A percentile compares a stretch with the other conserved stretches of the same genome.
These are phyloP conservation scores for Inonotus hispidus DNA, from an alignment of 1,284 basidiomycete genomes.

Conservation along the genomic window DNA sequence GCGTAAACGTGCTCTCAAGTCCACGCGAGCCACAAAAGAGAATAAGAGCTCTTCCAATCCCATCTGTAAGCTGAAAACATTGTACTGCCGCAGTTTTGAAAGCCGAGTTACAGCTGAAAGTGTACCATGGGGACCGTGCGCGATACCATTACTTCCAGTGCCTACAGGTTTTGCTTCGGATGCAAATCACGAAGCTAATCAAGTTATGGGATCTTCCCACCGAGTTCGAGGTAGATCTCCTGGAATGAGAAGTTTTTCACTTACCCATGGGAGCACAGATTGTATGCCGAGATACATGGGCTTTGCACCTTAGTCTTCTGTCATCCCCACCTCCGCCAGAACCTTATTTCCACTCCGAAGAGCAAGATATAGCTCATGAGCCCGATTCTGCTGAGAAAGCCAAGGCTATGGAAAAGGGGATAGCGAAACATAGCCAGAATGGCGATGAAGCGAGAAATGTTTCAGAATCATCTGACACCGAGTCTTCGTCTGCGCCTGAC, in stretches of 20 bases:
- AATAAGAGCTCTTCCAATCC: constrained; percentile 47
- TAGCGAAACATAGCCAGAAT: constrained; percentile 21
- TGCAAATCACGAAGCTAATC: constrained; percentile 63
- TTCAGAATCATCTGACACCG: constrained; percentile 1
- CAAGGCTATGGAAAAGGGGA: constrained; percentile 17
- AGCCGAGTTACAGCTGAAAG: constrained; percentile 34
- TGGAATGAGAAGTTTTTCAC: not conserved
- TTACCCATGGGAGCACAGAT: constrained; percentile 37
- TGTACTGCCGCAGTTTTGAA: not conserved
- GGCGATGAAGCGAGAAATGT: constrained; percentile 22
- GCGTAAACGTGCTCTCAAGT: constrained; percentile 58
- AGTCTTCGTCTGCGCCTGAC: constrained; percentile 9
- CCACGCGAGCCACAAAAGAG: constrained; percentile 43
- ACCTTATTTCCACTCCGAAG: constrained; percentile 44
- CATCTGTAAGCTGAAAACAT: constrained; percentile 38
- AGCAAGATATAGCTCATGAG: constrained; percentile 23
- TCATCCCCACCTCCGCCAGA: constrained; percentile 56
- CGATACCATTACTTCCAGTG: constrained; percentile 78
- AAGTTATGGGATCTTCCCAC: constrained; percentile 67
- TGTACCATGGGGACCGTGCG: constrained; percentile 74
- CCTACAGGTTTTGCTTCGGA: constrained; percentile 71
- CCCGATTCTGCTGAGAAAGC: constrained; percentile 22
- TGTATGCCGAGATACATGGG: constrained; percentile 79
- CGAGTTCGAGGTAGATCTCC: constrained; percentile 67
- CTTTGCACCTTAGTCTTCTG: constrained; percentile 63